These are phyloP conservation scores for Penicillium canariense DNA, from an alignment of 495 filamentous ascomycete genomes.

Conservation along the genomic window DNA sequence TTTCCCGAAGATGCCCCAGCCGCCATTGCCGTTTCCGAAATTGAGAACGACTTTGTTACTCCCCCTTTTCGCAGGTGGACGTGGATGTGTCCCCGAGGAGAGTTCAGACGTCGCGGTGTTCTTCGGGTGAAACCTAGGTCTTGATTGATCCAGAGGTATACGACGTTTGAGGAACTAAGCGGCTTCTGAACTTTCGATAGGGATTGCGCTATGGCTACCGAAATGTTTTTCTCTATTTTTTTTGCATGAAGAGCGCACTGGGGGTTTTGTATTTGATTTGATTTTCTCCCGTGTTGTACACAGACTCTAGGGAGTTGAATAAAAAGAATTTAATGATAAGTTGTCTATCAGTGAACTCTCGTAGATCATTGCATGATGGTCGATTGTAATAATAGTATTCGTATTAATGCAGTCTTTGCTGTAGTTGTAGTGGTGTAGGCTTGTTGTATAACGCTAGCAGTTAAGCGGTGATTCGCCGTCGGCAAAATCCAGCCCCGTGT, in stretches of 20 bases:
- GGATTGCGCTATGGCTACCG: slow-evolving; percentile 3
- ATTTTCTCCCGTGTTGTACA: slow-evolving; percentile 31
- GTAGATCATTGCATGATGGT: too few species aligned
- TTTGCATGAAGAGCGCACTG: slow-evolving; percentile 38
- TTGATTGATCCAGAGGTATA: background rate
- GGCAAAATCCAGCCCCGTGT: slow-evolving; percentile 45
- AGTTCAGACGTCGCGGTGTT: background rate
- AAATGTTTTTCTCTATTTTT: slow-evolving; percentile 20
- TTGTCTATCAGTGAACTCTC: background rate
- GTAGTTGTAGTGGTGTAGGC: too few species aligned
- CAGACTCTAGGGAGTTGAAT: slow-evolving; percentile 25
- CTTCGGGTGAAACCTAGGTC: background rate
- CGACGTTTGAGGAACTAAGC: background rate
- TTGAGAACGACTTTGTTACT: slow-evolving; percentile 26
- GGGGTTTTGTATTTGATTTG: slow-evolving; percentile 27
- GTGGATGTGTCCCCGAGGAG: slow-evolving; percentile 12
- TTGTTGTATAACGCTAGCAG: too few species aligned
- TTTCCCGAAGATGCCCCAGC: slow-evolving; percentile 12
- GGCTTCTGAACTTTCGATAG: background rate
- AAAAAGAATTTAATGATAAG: slow-evolving; percentile 26
- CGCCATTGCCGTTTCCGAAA: slow-evolving; percentile 19
- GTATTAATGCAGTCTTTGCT: too few species aligned
- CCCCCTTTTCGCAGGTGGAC: slow-evolving; percentile 24
- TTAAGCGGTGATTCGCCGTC: slow-evolving; percentile 29
- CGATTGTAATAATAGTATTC: background rate